Evolutionary conservation across 805 yeast species (phyloP).

Genomic region (Yamadazyma sp.): DNA sequence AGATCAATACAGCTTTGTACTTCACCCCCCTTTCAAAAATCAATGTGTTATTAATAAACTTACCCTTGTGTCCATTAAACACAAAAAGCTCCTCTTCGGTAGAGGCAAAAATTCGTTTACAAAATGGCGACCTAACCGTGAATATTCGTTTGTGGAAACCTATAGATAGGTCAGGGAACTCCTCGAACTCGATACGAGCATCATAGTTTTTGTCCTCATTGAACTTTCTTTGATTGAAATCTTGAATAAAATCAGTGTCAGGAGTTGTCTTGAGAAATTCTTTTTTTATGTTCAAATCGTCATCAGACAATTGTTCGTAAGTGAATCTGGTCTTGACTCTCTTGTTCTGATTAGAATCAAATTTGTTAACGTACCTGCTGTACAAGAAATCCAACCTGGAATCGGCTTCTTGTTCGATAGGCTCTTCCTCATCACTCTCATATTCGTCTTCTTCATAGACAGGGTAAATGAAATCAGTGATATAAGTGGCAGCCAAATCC

Average conservation of each 20-base stretch:
- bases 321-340: slow-evolving; percentile 17
- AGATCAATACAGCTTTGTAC: slow-evolving; percentile 39
- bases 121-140: slow-evolving; percentile 28
- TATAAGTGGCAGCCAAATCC: slow-evolving; percentile 23
- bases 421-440: slow-evolving; percentile 18
- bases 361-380: slow-evolving; percentile 18
- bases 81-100: slow-evolving; percentile 22
- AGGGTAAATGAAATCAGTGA: slow-evolving; percentile 30
- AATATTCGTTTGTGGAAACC: slow-evolving; percentile 39
- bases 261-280: slow-evolving; percentile 1
- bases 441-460: slow-evolving; percentile 15
- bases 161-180: slow-evolving; percentile 22
- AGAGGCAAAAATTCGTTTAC: slow-evolving; percentile 23
- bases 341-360: slow-evolving; percentile 16
- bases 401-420: slow-evolving; percentile 11
- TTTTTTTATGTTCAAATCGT: slow-evolving; percentile 2
- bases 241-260: background rate
- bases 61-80: slow-evolving; percentile 26
- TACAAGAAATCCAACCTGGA: slow-evolving; percentile 21
- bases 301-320: slow-evolving; percentile 15
- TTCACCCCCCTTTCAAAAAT: slow-evolving; percentile 24
- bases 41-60: slow-evolving; percentile 17
- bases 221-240: background rate
- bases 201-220: slow-evolving; percentile 34
- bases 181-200: slow-evolving; percentile 27